Conservation (phyloP, 192 early-diverging fungal species). For the Backusella parvicylindrica region DNA sequence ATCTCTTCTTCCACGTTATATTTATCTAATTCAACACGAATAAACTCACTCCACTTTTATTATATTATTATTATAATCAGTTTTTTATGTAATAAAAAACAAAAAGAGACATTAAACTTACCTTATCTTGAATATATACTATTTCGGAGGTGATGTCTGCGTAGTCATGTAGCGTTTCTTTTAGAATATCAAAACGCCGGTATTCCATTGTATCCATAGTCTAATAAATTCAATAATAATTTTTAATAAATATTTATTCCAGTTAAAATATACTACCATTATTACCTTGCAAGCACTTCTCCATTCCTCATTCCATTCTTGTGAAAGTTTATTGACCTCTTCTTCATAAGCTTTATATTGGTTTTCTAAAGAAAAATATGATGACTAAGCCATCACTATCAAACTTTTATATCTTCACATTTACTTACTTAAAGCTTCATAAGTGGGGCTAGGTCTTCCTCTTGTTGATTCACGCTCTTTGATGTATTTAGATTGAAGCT, state of each 20-base stretch:
- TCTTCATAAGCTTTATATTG: conserved; percentile 11
- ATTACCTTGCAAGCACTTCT: conserved; percentile 17
- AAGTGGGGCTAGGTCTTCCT: background rate
- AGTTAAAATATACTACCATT: background rate
- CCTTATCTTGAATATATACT: conserved; percentile 19
- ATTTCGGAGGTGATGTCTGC: conserved; percentile 20
- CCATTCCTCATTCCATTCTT: conserved; percentile 23
- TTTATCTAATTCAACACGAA: conserved; percentile 16
- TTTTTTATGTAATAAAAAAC: background rate
- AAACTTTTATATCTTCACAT: background rate
- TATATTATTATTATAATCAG: background rate
- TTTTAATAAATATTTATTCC: background rate
- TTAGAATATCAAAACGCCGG: conserved; percentile 20
- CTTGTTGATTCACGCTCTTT: background rate
- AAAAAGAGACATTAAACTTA: background rate
- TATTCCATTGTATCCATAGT: conserved; percentile 19
- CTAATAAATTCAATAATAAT: background rate
- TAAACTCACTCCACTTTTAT: conserved; percentile 26
- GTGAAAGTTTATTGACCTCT: conserved; percentile 8
- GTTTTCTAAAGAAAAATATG: conserved; percentile 1
- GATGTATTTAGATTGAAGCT: background rate
- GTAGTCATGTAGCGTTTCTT: conserved; percentile 18
- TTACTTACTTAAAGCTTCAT: background rate
- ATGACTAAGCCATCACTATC: background rate
- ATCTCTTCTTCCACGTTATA: conserved; percentile 16